Base-by-base conservation (phyloP, 2,329 filamentous ascomycete species). In the Scolecobasidium constrictum region DNA sequence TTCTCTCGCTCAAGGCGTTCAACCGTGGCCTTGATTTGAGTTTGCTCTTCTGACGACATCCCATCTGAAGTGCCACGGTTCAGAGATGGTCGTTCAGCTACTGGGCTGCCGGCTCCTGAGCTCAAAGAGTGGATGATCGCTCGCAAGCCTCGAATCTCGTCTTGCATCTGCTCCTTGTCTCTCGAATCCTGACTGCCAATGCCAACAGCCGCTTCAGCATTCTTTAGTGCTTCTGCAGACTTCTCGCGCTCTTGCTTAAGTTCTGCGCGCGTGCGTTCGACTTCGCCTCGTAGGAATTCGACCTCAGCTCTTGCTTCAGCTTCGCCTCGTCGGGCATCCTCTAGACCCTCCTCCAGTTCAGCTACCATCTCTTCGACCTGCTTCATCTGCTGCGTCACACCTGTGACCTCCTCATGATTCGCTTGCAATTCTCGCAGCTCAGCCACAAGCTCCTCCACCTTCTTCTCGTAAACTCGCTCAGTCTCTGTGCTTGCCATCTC, bases 51-150 rank as follows among this genome's bases (percentile, higher is more conserved):
- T 3, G 56, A 60, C 46, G 47, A 46, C 50, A 22, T 53, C 7
- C 47, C 52, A 45, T 50, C 50, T 35, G 16, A 38, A 28, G 20
- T 49, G 37, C 54, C 57, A 16, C 41, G 53, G 38, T 53, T 51
- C 23, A 55, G 59, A 34, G 52, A 57, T 33, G 54, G 55, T 3
- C 48, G 48, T 26, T 56, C 56, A 17, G 43, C 13, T 19, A 39
- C 48, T 13, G 49, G 44, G 18, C 39, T 31, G 20, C 58, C 66
- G 9, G 80, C 75, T 51, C 86, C 86, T 47, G 86, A 75, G 59
- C 87, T 94, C 28, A 98, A 71, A 15, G 86, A 94, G 63, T 96
- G 90, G 47, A 98, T 96, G 57, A 98, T 96, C 35, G 92, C 90
- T 63, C 96, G 98, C 50, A 98, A 73, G 37, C 92, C 92, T 48